Evolutionary conservation across 106 monocot genomes (phyloP).

Genomic region (Allium fistulosum): DNA sequence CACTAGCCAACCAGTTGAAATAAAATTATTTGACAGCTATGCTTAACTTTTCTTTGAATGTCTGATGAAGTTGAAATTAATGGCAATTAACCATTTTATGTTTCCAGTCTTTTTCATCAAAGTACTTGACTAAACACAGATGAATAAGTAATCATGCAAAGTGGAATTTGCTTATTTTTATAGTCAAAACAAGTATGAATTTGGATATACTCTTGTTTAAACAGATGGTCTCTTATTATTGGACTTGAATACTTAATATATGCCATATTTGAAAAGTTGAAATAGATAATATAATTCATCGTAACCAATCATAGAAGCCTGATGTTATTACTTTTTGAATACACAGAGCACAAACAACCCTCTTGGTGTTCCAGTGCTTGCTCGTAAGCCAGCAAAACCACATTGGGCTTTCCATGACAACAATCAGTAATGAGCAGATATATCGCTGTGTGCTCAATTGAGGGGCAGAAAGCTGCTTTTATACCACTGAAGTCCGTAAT

Average conservation of each 20-base stretch:
- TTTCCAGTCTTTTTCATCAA: no score
- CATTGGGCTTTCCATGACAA: slow-evolving; percentile 16
- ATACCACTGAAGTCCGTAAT: no score
- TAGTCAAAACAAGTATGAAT: neutral
- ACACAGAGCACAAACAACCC: slow-evolving; percentile 82
- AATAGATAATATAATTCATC: neutral
- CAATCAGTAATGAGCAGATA: neutral
- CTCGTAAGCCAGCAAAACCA: slow-evolving; percentile 54
- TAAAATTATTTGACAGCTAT: no score
- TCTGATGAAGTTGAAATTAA: no score
- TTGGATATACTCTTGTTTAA: neutral
- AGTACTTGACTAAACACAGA: neutral
- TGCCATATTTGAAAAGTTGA: neutral
- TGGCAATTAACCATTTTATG: no score
- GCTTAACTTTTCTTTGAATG: no score
- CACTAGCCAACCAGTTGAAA: no score
- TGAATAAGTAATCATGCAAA: neutral
- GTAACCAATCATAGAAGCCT: neutral
- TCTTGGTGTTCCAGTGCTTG: slow-evolving; percentile 55
- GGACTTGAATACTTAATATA: neutral
- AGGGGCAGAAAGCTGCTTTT: no score
- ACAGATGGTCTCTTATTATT: neutral
- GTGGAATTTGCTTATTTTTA: neutral
- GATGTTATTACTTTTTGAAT: neutral
- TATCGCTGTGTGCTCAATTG: no score